Conservation (phyloP, 768 basidiomycete genomes). For the Pulveroboletus ravenelii region DNA sequence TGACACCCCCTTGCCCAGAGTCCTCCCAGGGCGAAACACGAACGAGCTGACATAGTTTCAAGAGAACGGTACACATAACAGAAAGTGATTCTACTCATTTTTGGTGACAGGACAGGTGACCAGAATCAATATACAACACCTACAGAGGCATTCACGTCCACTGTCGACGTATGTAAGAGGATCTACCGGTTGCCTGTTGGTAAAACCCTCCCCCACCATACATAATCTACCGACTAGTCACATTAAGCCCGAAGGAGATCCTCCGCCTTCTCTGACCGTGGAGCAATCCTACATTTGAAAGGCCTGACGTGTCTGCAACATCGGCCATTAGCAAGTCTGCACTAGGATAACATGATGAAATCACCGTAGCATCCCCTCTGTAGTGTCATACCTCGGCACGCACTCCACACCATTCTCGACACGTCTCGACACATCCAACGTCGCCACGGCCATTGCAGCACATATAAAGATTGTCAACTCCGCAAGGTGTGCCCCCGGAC, state of each 20-base stretch:
- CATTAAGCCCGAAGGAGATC: conserved; percentile 1
- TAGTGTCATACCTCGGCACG: background rate
- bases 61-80: too few relatives aligned
- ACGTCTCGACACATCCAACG: background rate
- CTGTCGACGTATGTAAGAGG: too few relatives aligned
- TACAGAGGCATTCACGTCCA: too few relatives aligned
- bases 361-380: conserved; percentile 1
- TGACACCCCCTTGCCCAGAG: too few relatives aligned
- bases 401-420: background rate
- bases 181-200: too few relatives aligned
- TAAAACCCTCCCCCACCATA: too few relatives aligned
- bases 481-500: conserved; percentile 8
- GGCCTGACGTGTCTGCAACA: conserved; percentile 2
- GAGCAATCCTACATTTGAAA: conserved; percentile 10
- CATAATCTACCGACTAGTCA: too few relatives aligned
- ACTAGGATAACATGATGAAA: background rate
- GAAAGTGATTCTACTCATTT: too few relatives aligned
- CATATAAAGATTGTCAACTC: conserved; percentile 4
- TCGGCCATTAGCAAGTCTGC: background rate
- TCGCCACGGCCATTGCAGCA: conserved; percentile 7
- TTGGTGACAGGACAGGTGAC: too few relatives aligned
- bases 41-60: too few relatives aligned
- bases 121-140: too few relatives aligned
- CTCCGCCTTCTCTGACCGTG: conserved; percentile 2
- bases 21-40: too few relatives aligned